Base-by-base conservation (phyloP, 176 grass and related monocot species). In the Rhynchospora tenuis region DNA sequence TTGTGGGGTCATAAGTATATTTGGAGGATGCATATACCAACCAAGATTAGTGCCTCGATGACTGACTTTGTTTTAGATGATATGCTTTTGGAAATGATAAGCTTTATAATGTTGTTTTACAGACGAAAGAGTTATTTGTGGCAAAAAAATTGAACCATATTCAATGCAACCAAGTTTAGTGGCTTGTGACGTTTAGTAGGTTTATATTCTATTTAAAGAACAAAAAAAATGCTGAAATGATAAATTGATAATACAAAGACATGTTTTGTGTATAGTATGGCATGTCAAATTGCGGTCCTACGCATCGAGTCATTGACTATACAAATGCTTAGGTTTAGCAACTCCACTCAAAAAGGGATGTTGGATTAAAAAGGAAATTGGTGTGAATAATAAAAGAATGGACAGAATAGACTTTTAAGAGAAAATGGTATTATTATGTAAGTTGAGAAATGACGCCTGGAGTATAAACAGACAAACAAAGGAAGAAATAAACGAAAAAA, bases 1-100 rank as follows among this genome's bases (percentile, higher is more conserved):
- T 80, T 59, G 51, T 80, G 77, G 27, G 28, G 27, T 27, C n/a
- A 61, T 80, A 20, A 79, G 27, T 28, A 76, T 38, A 80, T 61
- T 59, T 59, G 59, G 72, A 75, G 52, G 15, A 45, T 62, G 59
- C 57, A 13, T 80, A 12, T 42, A 42, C 19, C 17, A 61, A 46
- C 56, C 52, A 44, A 44, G 9, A 43, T 19, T 44, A 24, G 55
- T 28, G 72, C 22, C 24, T 45, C 63, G 57, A 63, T 81, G 28
- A 23, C 29, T 60, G 45, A 29, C 57, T 63, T 76, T 11, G 43
- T 62, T 60, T 81, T 51, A 50, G 12, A 76, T 55, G 48, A 28
- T 27, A 20, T 54, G 23, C 47, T 52, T 29, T 52, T 73, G 44
- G 50, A 73, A 73, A 4, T 51, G 42, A 6, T 29, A 17, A 29